Evolutionary conservation across 179 eudicot species (phyloP), one percentile per base, ranked within the genome.

Genomic region (Spergularia azorica): DNA sequence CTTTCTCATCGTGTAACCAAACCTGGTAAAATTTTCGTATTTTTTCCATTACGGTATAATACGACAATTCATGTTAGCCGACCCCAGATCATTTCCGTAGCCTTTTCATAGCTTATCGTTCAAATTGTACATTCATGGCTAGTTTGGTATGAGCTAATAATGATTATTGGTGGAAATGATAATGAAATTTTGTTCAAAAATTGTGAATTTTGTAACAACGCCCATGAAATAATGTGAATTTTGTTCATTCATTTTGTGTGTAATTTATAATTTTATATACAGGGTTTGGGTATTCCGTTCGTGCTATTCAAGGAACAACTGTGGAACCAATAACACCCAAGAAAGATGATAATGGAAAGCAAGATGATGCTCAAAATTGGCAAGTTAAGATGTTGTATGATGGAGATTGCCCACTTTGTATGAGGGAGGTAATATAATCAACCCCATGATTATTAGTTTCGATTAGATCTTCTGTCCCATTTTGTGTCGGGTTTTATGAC

Each of bases 321-420:
- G 76, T 85, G 51, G 88, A 94, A 39, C 85, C 92, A 67, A 77
- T 83, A 69, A 66, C 88, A 73, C 83, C 88, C 43, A 87, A 86
- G 74, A 85, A 81, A 71, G 32, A 26, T 26, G 32, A 26, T 26
- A 26, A 26, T 26, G 84, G 74, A 16, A 69, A 82, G 54, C 82
- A 83, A 54, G 56, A 77, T 26, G 70, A 84, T 70, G 70, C 89
- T 72, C 82, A 78, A 8, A 87, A 88, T 85, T 95, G 97, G 98
- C 87, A 93, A 76, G 75, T 95, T 77, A 95, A 95, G 80, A 95
- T 95, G 98, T 87, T 95, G n/a, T 95, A 90, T 79, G 98, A 95
- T 82, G 98, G 98, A 56, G 98, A 95, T 63, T 95, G 98, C 80
- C 97, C 98, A 0, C 89, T 95, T 46, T 95, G 98, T 73, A 89